A percentile compares a stretch with the other conserved stretches of the same genome.
These are phyloP conservation scores for Diplodia mutila DNA, from an alignment of 2,329 filamentous ascomycete genomes.

Conservation along the genomic window DNA sequence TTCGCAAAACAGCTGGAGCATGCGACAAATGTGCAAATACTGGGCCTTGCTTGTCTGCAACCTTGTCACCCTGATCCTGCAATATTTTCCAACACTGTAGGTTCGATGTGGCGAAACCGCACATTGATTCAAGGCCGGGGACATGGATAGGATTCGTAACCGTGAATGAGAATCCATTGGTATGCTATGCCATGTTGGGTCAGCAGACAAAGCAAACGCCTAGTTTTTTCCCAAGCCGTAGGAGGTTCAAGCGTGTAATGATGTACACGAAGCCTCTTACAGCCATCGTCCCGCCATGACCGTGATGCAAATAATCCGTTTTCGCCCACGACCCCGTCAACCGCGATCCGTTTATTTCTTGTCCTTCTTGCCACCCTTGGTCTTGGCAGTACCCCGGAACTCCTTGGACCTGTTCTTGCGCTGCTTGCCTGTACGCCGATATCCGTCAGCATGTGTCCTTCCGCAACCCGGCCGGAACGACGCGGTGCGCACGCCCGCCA, in stretches of 20 bases:
- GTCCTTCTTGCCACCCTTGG: slow-evolving; percentile 92
- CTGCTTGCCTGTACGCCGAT: slow-evolving; percentile 81
- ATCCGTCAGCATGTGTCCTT: slow-evolving; percentile 35
- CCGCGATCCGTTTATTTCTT: slow-evolving; percentile 61
- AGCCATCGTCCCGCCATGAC: slow-evolving; percentile 25
- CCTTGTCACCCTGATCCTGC: background rate
- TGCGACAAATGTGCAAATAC: background rate
- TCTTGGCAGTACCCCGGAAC: slow-evolving; percentile 96
- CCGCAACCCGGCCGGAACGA: background rate
- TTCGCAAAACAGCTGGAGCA: background rate
- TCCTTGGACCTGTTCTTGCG: slow-evolving; percentile 99
- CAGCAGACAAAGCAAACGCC: slow-evolving; percentile 26
- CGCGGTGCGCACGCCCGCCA: background rate
- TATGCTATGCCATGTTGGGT: slow-evolving; percentile 27
- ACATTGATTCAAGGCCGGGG: slow-evolving; percentile 1
- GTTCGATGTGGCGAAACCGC: slow-evolving; percentile 10
- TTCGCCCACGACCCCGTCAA: slow-evolving; percentile 24
- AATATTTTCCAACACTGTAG: background rate
- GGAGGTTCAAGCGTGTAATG: slow-evolving; percentile 19
- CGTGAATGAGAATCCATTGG: slow-evolving; percentile 27
- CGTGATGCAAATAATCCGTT: slow-evolving; percentile 26
- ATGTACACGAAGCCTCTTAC: slow-evolving; percentile 20
- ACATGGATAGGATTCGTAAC: slow-evolving; percentile 18
- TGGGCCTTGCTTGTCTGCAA: background rate
- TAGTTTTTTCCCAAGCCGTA: slow-evolving; percentile 24